Base-by-base conservation (phyloP, 805 yeast species). In the Starmerella etchellsii region DNA sequence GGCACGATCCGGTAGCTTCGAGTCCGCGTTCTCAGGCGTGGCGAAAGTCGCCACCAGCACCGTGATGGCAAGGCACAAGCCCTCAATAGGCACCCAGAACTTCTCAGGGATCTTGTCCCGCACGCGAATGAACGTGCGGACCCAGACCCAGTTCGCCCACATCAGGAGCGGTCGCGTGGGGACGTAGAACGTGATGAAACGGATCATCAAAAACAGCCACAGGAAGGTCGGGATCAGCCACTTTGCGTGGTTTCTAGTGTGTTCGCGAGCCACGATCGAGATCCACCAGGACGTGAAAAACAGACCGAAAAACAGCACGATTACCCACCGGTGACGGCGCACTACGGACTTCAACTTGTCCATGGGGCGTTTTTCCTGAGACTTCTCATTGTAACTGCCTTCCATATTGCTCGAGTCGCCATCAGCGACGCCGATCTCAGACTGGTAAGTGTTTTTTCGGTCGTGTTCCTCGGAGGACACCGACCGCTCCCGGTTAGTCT, bases 151-250 rank as follows among this genome's bases (percentile, higher is more conserved):
- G 44, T 55, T 46, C n/a, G 53, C 56, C 21, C 47, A 49, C 18
- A 42, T 43, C 26, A 60, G 45, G 23, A 61, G 31, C n/a, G 54
- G 53, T 16, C 59, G 46, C 15, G 62, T 58, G n/a, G 66, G 65
- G 38, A 66, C 60, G 58, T 71, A 68, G 59, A 70, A 67, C 15
- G 76, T 64, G 50, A 73, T 65, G 40, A 73, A 58, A 20, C 78
- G 61, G 19, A 67, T 62, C 68, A 71, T 69, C 23, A 72, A 55
- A 57, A 65, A 59, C 31, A 67, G 62, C 68, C 71, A 73, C 34
- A 73, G 49, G 18, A 73, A 55, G 3, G 78, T 72, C 16, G 78
- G 78, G 44, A 73, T 70, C 51, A 73, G 66, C 78, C 78, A 73
- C 43, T 64, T 49, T 10, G 25, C 25, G 10, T 23, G 25, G 47